A percentile compares a stretch with the other conserved stretches of the same genome.
phyloP scores from a whole-genome alignment of 2,329 filamentous ascomycete genomes.

The Talaromyces funiculosus region DNA sequence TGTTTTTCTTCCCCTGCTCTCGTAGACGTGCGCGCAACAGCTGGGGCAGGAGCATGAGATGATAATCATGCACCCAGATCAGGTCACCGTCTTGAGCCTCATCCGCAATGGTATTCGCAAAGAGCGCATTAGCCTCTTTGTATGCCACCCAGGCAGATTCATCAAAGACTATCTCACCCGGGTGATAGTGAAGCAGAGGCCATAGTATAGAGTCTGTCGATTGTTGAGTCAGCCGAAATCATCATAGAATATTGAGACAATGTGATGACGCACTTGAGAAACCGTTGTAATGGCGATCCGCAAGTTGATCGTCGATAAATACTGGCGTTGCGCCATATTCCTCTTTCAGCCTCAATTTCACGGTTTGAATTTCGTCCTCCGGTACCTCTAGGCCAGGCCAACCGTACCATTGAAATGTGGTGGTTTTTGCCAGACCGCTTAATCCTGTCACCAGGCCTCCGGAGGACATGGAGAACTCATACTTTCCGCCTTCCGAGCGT shows the following conservation, averaged over 20 bases:
- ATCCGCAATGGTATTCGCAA: conserved; percentile 78
- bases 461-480: conserved; percentile 88
- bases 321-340: conserved; percentile 82
- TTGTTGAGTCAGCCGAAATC: neutral
- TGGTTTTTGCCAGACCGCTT: conserved; percentile 80
- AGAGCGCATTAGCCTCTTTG: conserved; percentile 84
- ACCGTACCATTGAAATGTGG: conserved; percentile 92
- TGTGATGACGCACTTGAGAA: conserved; percentile 67
- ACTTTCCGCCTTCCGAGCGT: conserved; percentile 76
- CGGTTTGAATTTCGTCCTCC: conserved; percentile 64
- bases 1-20: conserved; percentile 66
- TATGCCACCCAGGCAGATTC: conserved; percentile 92
- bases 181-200: conserved; percentile 98
- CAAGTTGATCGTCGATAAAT: conserved; percentile 83
- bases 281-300: conserved; percentile 90
- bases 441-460: conserved; percentile 87
- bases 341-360: conserved; percentile 70
- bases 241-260: neutral
- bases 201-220: conserved; percentile 83
- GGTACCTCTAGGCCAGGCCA: conserved; percentile 90
- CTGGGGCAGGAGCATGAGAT: conserved; percentile 91
- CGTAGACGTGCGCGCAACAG: conserved; percentile 92
- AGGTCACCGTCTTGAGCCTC: conserved; percentile 90
- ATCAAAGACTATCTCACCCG: conserved; percentile 96
- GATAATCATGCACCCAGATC: conserved; percentile 98